These are phyloP conservation scores for Chytriomyces sp. DNA, from an alignment of 192 early-diverging fungal species.

Conservation along the genomic window DNA sequence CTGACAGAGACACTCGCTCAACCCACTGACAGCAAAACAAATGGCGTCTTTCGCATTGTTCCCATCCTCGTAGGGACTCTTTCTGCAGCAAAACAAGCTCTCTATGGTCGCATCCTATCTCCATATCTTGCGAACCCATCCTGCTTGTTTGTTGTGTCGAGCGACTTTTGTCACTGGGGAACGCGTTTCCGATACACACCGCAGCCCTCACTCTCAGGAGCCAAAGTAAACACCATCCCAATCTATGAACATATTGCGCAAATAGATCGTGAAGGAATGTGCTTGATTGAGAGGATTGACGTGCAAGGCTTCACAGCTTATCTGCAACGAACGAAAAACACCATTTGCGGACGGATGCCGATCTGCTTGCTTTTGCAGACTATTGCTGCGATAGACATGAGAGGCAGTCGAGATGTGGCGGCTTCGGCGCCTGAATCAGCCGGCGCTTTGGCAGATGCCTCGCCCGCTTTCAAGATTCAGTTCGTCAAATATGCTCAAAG, in stretches of 20 bases:
- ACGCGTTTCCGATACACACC: constrained; percentile 78
- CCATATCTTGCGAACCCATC: constrained; percentile 69
- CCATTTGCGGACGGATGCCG: constrained; percentile 93
- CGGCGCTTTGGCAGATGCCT: not conserved
- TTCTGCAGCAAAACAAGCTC: constrained; percentile 55
- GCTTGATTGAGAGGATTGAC: constrained; percentile 64
- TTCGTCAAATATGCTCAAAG: constrained; percentile 91
- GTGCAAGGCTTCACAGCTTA: constrained; percentile 69
- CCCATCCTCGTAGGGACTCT: constrained; percentile 89
- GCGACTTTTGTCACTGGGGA: constrained; percentile 98
- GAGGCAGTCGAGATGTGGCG: not conserved
- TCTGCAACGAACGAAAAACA: constrained; percentile 78
- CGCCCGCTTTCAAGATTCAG: constrained; percentile 26
- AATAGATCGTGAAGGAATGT: constrained; percentile 84
- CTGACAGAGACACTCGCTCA: not conserved
- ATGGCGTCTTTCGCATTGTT: constrained; percentile 65
- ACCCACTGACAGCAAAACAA: constrained; percentile 12
- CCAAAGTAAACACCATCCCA: no score
- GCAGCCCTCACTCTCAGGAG: not conserved
- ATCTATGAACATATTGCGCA: constrained; percentile 79
- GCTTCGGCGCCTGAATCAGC: constrained; percentile 27
- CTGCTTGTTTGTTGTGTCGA: constrained; percentile 91
- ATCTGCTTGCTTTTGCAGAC: constrained; percentile 77
- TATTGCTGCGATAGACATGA: not conserved
- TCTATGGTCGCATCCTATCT: constrained; percentile 74